Percentiles rank a stretch among this genome's conserved stretches.
Conservation (phyloP, 352 stramenopile genomes). For the Plasmopara muralis region DNA sequence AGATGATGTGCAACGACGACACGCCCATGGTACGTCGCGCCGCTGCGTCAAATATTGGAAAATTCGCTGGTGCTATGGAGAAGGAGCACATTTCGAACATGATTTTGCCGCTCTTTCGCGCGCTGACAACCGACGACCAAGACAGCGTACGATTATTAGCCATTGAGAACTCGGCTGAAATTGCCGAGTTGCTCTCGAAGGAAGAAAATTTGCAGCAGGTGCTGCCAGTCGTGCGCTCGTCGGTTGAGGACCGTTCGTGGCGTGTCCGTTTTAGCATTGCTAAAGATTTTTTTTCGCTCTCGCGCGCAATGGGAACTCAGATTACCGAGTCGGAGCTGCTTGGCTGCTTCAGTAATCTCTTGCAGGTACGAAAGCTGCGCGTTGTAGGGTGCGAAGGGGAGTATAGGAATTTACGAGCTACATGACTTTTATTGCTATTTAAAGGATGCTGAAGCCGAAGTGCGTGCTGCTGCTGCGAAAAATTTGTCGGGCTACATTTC, state of each 20-base stretch:
- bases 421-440: constrained; percentile 3
- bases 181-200: constrained; percentile 59
- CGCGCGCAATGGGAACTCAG: constrained; percentile 66
- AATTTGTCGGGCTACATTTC: constrained; percentile 91
- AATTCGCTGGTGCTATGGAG: constrained; percentile 66
- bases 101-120: constrained; percentile 82
- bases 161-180: constrained; percentile 82
- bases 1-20: constrained; percentile 77
- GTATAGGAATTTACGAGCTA: too few relatives aligned
- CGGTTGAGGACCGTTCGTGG: constrained; percentile 85
- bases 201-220: constrained; percentile 76
- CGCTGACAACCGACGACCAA: constrained; percentile 89
- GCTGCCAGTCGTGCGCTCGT: constrained; percentile 68
- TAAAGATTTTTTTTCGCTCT: constrained; percentile 89
- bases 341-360: constrained; percentile 85
- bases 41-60: constrained; percentile 73
- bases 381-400: too few relatives aligned
- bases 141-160: constrained; percentile 92
- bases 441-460: constrained; percentile 89
- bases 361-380: constrained; percentile 47
- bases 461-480: constrained; percentile 87
- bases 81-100: constrained; percentile 63
- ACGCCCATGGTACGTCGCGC: constrained; percentile 84
- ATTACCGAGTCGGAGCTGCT: constrained; percentile 86
- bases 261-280: constrained; percentile 91